Evolutionary conservation across 768 basidiomycete species (phyloP).

Genomic region (Russula emetica): DNA sequence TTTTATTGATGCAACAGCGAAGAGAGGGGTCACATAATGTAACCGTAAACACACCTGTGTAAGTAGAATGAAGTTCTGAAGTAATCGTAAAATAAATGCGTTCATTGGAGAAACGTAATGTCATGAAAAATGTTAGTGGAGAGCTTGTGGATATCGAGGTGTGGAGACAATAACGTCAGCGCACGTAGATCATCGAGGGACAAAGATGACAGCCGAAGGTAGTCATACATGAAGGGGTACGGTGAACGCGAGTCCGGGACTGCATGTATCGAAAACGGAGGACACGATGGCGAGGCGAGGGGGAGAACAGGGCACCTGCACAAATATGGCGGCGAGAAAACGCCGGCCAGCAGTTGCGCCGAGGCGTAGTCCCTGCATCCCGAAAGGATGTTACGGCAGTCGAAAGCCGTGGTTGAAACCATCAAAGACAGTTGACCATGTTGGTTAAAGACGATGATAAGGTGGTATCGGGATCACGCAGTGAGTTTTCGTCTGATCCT

Average conservation of each 20-base stretch:
- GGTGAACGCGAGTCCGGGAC: constrained; percentile 1
- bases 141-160: neutral
- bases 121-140: constrained; percentile 14
- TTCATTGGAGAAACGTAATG: constrained; percentile 9
- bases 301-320: neutral
- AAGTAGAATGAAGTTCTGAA: constrained; percentile 7
- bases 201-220: constrained; percentile 1
- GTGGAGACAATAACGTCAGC: neutral
- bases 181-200: neutral
- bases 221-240: constrained; percentile 9
- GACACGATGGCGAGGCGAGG: neutral
- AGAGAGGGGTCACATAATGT: neutral
- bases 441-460: neutral
- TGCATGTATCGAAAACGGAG: constrained; percentile 5
- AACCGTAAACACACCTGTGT: constrained; percentile 14
- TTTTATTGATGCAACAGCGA: neutral
- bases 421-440: constrained; percentile 11
- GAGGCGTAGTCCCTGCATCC: neutral
- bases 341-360: constrained; percentile 1
- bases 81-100: neutral
- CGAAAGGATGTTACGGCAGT: constrained; percentile 12
- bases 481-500: constrained; percentile 32
- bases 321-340: neutral
- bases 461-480: constrained; percentile 6
- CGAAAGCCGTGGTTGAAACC: constrained; percentile 24